phyloP scores from a whole-genome alignment of 768 basidiomycete genomes.

The Kwoniella dejecticola region DNA sequence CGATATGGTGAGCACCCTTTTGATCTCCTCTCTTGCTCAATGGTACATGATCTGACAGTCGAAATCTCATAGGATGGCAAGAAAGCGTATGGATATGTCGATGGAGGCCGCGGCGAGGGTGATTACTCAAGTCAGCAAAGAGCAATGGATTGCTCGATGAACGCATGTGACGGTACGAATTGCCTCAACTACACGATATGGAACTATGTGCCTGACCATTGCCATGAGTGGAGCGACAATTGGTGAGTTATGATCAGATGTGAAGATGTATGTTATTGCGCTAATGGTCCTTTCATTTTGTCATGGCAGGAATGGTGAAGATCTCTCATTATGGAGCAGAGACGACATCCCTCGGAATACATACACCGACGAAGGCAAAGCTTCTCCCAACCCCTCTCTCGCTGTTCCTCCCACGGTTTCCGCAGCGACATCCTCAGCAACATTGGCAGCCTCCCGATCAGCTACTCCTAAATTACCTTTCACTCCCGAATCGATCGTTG shows the following conservation, averaged over 20 bases:
- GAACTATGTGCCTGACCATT: constrained; percentile 64
- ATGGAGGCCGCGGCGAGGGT: constrained; percentile 66
- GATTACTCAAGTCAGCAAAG: constrained; percentile 76
- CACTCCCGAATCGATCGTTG: constrained; percentile 31
- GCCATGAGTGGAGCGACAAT: constrained; percentile 87
- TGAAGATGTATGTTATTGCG: too few relatives aligned
- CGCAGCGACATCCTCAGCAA: constrained; percentile 6
- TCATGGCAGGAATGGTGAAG: constrained; percentile 71
- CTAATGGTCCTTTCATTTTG: too few relatives aligned
- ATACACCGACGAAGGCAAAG: not conserved
- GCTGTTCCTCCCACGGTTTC: not conserved
- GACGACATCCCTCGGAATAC: constrained; percentile 63
- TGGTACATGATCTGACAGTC: too few relatives aligned
- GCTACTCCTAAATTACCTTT: constrained; percentile 13
- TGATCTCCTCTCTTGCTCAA: too few relatives aligned
- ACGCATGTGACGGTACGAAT: constrained; percentile 57
- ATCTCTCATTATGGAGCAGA: constrained; percentile 80
- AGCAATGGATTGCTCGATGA: constrained; percentile 61
- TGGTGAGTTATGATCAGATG: constrained; percentile 60
- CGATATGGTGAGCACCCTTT: constrained; percentile 42
- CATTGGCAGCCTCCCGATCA: constrained; percentile 14
- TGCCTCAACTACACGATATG: constrained; percentile 57
- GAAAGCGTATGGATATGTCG: constrained; percentile 74
- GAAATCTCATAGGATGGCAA: constrained; percentile 65
- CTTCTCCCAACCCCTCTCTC: constrained; percentile 21